Conservation (phyloP, 169 alveolate genomes). For the Plasmodium gaboni region DNA sequence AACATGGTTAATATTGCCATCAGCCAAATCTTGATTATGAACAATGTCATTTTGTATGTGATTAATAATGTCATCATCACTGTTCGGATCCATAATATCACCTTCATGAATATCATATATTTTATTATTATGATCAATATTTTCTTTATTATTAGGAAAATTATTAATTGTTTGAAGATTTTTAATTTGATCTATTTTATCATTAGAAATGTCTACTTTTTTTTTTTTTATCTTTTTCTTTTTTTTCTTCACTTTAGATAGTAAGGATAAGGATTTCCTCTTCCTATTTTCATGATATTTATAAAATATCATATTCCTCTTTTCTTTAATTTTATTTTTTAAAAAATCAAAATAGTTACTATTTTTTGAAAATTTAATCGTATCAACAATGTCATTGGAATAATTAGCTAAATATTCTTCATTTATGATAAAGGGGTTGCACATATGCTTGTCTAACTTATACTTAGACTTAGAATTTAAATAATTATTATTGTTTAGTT, state of each 20-base stretch:
- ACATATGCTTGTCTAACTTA: no score
- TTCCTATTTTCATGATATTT: constrained; percentile 4
- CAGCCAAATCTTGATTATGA: no score
- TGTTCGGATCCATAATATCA: no score
- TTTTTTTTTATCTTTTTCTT: constrained; percentile 4
- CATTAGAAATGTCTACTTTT: background rate
- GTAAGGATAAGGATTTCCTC: background rate
- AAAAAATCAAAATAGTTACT: constrained; percentile 29
- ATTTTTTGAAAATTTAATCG: constrained; percentile 27
- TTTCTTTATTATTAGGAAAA: background rate
- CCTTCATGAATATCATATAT: no score
- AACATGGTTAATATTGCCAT: no score
- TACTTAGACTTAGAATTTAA: no score
- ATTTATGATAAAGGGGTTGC: no score
- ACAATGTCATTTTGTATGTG: no score
- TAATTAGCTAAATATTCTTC: constrained; percentile 10
- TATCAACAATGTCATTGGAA: constrained; percentile 26
- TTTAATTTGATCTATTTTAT: background rate
- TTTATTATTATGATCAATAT: background rate
- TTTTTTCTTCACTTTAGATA: constrained; percentile 4
- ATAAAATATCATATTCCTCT: constrained; percentile 23
- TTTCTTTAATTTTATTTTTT: constrained; percentile 34
- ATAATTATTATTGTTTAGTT: no score
- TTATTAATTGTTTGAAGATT: background rate
- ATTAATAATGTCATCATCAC: no score